Evolutionary conservation across 2,329 filamentous ascomycete species (phyloP).

Genomic region (Pseudocercospora cruenta): DNA sequence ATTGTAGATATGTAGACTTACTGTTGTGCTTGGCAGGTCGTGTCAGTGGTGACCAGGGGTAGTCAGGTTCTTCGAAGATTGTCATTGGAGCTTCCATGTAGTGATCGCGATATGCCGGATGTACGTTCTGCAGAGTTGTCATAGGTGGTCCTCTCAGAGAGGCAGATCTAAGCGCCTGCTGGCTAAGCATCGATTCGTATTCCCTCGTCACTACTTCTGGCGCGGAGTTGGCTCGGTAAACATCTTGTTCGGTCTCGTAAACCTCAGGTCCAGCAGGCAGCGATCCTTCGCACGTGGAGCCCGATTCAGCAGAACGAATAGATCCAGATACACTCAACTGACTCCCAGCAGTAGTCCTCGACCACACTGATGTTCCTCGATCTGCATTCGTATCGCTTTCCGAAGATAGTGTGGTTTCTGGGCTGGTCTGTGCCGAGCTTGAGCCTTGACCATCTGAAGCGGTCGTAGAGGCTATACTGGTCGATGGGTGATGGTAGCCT

Average conservation of each 20-base stretch:
- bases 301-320: not conserved
- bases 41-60: not conserved
- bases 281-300: not conserved
- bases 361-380: not conserved
- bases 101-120: not conserved
- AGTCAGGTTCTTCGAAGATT: not conserved
- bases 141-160: not conserved
- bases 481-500: not conserved
- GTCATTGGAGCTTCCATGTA: constrained; percentile 2
- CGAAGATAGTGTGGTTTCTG: not conserved
- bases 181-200: constrained; percentile 5
- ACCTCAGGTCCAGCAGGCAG: not conserved
- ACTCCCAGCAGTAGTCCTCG: not conserved
- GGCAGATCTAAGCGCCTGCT: not conserved
- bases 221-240: not conserved
- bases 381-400: not conserved
- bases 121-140: not conserved
- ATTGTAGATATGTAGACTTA: not conserved
- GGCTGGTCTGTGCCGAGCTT: not conserved
- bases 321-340: not conserved
- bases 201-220: constrained; percentile 4
- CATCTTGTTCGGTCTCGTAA: constrained; percentile 1
- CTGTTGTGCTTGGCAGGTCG: constrained; percentile 6
- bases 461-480: not conserved
- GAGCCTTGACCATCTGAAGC: constrained; percentile 1